Conservation (phyloP, 139 green algal species). For the Nannochloris sp. region DNA sequence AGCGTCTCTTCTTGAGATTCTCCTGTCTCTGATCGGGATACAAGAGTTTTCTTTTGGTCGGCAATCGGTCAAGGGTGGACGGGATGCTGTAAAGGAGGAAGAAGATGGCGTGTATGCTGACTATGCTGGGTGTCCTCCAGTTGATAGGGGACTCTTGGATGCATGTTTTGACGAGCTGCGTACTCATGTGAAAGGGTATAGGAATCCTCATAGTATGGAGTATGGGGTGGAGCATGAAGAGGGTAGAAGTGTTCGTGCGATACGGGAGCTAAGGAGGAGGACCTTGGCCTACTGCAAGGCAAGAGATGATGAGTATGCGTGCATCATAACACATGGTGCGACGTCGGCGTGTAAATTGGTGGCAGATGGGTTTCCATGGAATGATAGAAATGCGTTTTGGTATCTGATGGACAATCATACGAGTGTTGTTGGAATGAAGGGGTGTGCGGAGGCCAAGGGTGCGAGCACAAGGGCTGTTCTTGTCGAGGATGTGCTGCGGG, state of each 20-base stretch:
- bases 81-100: neutral
- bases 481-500: conserved; percentile 10
- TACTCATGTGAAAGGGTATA: neutral
- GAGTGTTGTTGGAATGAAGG: conserved; percentile 73
- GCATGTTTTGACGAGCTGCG: neutral
- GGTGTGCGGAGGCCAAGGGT: conserved; percentile 39
- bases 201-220: neutral
- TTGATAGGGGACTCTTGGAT: conserved; percentile 39
- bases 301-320: conserved; percentile 27
- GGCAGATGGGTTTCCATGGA: conserved; percentile 73
- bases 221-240: conserved; percentile 31
- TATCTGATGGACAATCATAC: conserved; percentile 70
- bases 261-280: conserved; percentile 12
- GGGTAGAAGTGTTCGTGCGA: neutral
- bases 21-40: too few species aligned
- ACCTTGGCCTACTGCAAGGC: conserved; percentile 39
- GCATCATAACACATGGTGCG: conserved; percentile 31
- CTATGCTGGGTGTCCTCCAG: conserved; percentile 55
- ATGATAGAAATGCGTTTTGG: conserved; percentile 20
- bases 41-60: too few species aligned
- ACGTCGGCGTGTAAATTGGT: conserved; percentile 66
- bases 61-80: too few species aligned
- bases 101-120: conserved; percentile 42
- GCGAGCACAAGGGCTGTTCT: neutral
- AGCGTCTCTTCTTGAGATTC: too few species aligned